Conservation (phyloP, 1,284 basidiomycete species). For the Microbotryomycetes sp. region DNA sequence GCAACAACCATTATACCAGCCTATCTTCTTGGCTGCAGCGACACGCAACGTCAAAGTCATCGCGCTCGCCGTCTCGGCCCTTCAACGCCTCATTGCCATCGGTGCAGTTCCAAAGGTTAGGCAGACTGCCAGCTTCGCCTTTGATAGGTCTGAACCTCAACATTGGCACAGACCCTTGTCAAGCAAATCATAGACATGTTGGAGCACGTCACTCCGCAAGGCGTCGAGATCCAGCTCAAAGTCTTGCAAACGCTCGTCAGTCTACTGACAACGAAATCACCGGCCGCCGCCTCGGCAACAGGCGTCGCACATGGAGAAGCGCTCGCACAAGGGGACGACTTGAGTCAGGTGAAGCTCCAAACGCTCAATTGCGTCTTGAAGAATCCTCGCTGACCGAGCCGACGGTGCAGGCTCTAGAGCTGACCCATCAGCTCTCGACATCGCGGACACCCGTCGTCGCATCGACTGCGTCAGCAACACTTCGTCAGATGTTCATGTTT, state of each 20-base stretch:
- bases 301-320: neutral
- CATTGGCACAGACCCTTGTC: slow-evolving; percentile 54
- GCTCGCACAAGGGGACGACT: slow-evolving; percentile 65
- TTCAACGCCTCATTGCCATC: slow-evolving; percentile 83
- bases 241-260: slow-evolving; percentile 84
- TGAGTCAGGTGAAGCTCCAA: slow-evolving; percentile 62
- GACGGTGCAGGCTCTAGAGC: slow-evolving; percentile 60
- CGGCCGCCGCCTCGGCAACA: neutral
- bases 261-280: slow-evolving; percentile 61
- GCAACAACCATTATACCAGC: slow-evolving; percentile 64
- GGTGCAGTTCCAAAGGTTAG: slow-evolving; percentile 57
- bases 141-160: neutral
- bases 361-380: neutral
- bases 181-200: slow-evolving; percentile 72
- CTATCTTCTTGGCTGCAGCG: slow-evolving; percentile 87
- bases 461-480: slow-evolving; percentile 90
- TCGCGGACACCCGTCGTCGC: slow-evolving; percentile 92
- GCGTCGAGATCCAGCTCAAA: slow-evolving; percentile 88
- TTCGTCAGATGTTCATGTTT: slow-evolving; percentile 95
- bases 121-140: neutral
- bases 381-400: slow-evolving; percentile 3
- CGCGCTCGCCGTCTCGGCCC: slow-evolving; percentile 78
- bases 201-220: slow-evolving; percentile 77
- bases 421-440: slow-evolving; percentile 92
- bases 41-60: slow-evolving; percentile 92